Evolutionary conservation across 331 rosid genomes (phyloP), one percentile per base, ranked within the genome.

Genomic region (Malus hybrid): DNA sequence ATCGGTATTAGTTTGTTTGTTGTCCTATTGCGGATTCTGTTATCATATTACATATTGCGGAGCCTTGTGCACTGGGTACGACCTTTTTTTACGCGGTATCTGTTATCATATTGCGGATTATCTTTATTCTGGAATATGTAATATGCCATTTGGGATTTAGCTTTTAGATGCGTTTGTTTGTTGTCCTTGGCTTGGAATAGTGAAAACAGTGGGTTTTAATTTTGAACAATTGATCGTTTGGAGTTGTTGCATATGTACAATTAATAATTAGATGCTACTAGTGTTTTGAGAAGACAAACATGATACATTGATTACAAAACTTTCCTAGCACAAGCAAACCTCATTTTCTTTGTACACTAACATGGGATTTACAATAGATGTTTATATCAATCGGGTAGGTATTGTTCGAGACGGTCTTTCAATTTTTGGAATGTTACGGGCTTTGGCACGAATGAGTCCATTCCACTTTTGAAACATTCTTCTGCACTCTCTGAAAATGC

Each of bases 381-480:
- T 86, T 81, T 56, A 20, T 29, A n/a, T 68, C 50, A 74, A 68
- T 71, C 63, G 4, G 84, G 73, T 71, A 92, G 75, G 82, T 85
- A 84, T 76, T 86, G 88, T 55, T 89, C 86, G 5, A 94, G 86
- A 77, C 90, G 88, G 14, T 89, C 87, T 76, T 89, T 92, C 84
- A 94, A 76, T 78, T 86, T 90, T 85, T 81, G 96, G 77, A 90
- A 83, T 6, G 93, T 92, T 80, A 92, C 93, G 12, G 99, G 99
- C 84, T 94, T 94, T 44, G 99, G 87, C 77, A 94, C 91, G 68
- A 92, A 94, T 0, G 97, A 89, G 75, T 94, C 99, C 99, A 94
- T 94, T 46, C 99, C 99, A 68, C 88, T 84, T 82, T 87, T 89
- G 74, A 73, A 89, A 75, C 99, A 94, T 80, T 92, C 97, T 6